Conservation (phyloP, 2,329 filamentous ascomycete genomes). For the Monosporascus sp. region DNA sequence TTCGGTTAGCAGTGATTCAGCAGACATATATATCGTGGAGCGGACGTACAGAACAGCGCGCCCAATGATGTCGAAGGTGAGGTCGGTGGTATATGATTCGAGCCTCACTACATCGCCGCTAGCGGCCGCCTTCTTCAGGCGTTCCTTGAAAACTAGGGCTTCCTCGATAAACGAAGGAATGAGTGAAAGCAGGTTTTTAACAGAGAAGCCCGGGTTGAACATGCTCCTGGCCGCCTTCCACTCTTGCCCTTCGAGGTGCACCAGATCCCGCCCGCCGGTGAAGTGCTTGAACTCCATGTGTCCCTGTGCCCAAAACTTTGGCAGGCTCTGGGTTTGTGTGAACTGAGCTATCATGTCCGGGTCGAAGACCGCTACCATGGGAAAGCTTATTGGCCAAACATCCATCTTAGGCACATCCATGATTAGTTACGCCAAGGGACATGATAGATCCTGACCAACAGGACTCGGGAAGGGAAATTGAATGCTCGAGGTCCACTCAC, state of each 20-base stretch:
- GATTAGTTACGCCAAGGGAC: not conserved
- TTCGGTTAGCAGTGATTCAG: conserved; percentile 6
- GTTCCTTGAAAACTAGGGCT: conserved; percentile 19
- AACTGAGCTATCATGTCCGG: conserved; percentile 33
- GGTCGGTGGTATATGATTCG: conserved; percentile 21
- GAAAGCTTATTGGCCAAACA: conserved; percentile 30
- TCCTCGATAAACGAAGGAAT: conserved; percentile 29
- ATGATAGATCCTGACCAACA: not conserved
- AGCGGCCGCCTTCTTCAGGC: conserved; percentile 15
- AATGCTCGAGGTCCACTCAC: not conserved
- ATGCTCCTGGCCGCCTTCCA: conserved; percentile 32
- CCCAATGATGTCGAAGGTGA: conserved; percentile 25
- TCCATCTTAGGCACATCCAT: conserved; percentile 20
- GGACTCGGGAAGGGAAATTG: not conserved
- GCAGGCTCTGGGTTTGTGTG: conserved; percentile 29
- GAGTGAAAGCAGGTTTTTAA: conserved; percentile 30
- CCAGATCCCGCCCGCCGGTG: conserved; percentile 26
- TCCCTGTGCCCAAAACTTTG: conserved; percentile 27
- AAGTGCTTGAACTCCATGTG: conserved; percentile 23
- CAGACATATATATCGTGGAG: not conserved
- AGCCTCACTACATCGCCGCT: conserved; percentile 21
- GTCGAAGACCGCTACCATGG: conserved; percentile 31
- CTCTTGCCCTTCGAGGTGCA: conserved; percentile 31
- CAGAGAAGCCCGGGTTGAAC: conserved; percentile 35
- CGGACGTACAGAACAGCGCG: conserved; percentile 24